phyloP scores from a whole-genome alignment of 352 stramenopile species.

The Pythium rhizo-oryzae region DNA sequence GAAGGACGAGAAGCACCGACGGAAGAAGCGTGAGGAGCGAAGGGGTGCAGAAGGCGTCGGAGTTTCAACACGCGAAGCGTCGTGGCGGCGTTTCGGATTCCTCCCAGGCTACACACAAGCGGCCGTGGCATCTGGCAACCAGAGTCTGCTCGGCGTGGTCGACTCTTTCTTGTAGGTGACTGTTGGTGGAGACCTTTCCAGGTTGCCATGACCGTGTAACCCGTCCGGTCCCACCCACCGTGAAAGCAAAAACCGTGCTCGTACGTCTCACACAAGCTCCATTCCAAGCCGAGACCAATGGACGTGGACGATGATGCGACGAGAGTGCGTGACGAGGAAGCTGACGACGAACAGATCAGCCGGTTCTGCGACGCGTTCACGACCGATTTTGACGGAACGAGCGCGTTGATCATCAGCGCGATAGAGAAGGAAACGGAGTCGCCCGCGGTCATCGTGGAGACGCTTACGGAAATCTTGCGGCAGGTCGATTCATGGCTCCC shows the following conservation, averaged over 20 bases:
- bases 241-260: not conserved
- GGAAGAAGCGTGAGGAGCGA: no score
- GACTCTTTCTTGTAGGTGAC: not conserved
- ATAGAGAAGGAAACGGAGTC: slow-evolving; percentile 38
- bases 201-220: not conserved
- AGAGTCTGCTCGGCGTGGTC: not conserved
- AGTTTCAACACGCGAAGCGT: slow-evolving; percentile 14
- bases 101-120: no score
- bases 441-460: slow-evolving; percentile 7
- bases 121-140: no score
- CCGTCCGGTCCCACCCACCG: not conserved
- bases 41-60: not conserved
- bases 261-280: not conserved
- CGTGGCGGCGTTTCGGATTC: slow-evolving; percentile 6
- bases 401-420: slow-evolving; percentile 43
- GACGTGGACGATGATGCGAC: slow-evolving; percentile 12
- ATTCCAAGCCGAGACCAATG: not conserved
- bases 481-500: slow-evolving; percentile 27
- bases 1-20: no score
- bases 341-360: slow-evolving; percentile 16
- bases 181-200: not conserved
- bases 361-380: slow-evolving; percentile 41
- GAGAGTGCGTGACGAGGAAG: not conserved
- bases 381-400: slow-evolving; percentile 57
- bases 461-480: slow-evolving; percentile 21